These are phyloP conservation scores for Phaeosphaeriaceae sp. DNA, from an alignment of 2,329 filamentous ascomycete genomes.

Conservation along the genomic window DNA sequence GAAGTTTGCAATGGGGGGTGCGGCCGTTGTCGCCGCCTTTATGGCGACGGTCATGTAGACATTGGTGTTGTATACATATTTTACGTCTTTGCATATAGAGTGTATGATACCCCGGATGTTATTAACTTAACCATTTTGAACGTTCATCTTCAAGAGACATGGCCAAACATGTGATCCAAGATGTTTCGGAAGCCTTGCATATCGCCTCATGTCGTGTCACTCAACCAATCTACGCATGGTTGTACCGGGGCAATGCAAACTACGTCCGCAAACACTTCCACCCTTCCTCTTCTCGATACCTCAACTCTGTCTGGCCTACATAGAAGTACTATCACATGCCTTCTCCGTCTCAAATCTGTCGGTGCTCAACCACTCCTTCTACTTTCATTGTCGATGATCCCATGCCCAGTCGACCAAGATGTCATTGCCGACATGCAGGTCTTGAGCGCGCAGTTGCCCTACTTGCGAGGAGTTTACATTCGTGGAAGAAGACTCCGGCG, in stretches of 20 bases:
- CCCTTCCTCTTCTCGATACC: not conserved
- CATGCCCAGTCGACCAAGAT: constrained; percentile 22
- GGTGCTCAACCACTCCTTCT: not conserved
- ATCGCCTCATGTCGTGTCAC: not conserved
- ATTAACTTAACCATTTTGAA: not conserved
- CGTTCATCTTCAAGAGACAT: too few relatives aligned
- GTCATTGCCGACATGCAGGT: constrained; percentile 52
- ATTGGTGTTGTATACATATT: not conserved
- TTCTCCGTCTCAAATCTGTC: not conserved
- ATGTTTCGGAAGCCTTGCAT: not conserved
- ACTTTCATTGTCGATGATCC: not conserved
- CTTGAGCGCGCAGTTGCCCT: constrained; percentile 51
- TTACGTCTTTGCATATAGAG: not conserved
- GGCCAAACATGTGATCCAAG: not conserved
- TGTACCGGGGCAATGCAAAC: not conserved
- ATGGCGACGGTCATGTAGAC: not conserved
- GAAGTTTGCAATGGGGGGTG: not conserved
- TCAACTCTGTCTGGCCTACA: not conserved
- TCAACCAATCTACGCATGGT: not conserved
- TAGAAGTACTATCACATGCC: not conserved
- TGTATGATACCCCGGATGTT: not conserved
- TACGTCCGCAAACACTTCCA: not conserved
- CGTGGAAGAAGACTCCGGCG: constrained; percentile 55
- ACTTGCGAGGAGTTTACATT: constrained; percentile 55
- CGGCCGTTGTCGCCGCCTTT: not conserved